Evolutionary conservation across 2,329 filamentous ascomycete genomes (phyloP).

Genomic region (Ceratocystis alfenasii): DNA sequence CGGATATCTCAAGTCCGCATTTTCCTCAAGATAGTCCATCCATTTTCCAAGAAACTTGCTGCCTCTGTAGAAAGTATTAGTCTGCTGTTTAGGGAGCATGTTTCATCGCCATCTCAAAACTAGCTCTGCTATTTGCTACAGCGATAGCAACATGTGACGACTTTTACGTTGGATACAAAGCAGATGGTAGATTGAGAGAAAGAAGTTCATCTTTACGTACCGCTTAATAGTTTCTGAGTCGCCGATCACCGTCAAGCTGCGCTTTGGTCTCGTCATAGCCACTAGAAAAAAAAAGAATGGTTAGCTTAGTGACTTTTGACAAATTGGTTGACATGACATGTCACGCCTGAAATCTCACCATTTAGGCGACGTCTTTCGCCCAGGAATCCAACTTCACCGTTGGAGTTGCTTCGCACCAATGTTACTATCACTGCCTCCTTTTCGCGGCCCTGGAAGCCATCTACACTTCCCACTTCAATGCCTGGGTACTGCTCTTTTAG

Average conservation of each 20-base stretch:
- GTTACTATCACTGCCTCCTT: constrained; percentile 92
- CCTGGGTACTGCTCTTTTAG: constrained; percentile 72
- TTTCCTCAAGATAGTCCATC: constrained; percentile 84
- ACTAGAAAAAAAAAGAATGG: constrained; percentile 51
- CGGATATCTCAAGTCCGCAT: constrained; percentile 82
- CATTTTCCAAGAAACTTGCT: constrained; percentile 75
- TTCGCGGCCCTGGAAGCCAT: constrained; percentile 93
- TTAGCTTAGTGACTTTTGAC: background rate
- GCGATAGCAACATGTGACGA: background rate
- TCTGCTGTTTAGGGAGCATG: background rate
- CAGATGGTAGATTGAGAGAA: background rate
- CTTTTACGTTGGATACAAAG: background rate
- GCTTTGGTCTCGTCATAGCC: constrained; percentile 89
- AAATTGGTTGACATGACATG: background rate
- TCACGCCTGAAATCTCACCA: constrained; percentile 43
- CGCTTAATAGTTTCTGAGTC: constrained; percentile 86
- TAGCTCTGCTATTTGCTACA: background rate
- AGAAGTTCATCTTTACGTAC: constrained; percentile 42
- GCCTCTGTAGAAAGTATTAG: constrained; percentile 43
- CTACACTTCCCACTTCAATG: constrained; percentile 89
- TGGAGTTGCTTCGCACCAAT: constrained; percentile 80
- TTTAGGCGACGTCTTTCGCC: constrained; percentile 86
- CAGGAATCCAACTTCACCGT: constrained; percentile 83
- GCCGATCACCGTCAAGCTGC: constrained; percentile 80
- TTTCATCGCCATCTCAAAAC: constrained; percentile 8